Percentiles rank a stretch among this genome's conserved stretches.
phyloP scores from a whole-genome alignment of 768 basidiomycete genomes.

The Amanita subjunquillea region DNA sequence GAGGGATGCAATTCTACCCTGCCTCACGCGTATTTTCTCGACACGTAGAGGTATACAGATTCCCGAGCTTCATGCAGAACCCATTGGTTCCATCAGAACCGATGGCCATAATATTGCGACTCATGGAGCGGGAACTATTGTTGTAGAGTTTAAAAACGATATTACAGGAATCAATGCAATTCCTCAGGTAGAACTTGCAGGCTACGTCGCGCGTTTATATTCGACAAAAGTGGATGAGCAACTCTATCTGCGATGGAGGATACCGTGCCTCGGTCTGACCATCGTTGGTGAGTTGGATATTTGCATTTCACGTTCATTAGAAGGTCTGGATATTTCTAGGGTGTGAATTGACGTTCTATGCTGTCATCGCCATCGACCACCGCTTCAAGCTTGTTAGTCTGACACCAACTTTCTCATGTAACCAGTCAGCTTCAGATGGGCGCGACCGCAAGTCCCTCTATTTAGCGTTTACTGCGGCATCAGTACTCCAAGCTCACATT shows the following conservation, averaged over 20 bases:
- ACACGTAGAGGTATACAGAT: constrained; percentile 1
- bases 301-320: background rate
- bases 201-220: constrained; percentile 5
- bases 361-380: constrained; percentile 9
- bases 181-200: constrained; percentile 6
- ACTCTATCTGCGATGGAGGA: constrained; percentile 8
- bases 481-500: constrained; percentile 10
- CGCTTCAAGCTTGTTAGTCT: constrained; percentile 13
- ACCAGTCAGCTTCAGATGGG: constrained; percentile 10
- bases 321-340: constrained; percentile 5
- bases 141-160: constrained; percentile 7
- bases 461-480: constrained; percentile 12
- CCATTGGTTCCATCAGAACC: constrained; percentile 2
- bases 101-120: constrained; percentile 4
- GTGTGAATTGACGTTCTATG: constrained; percentile 11
- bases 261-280: constrained; percentile 10
- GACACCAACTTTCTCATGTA: constrained; percentile 13
- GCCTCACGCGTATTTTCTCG: constrained; percentile 5
- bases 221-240: background rate
- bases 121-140: constrained; percentile 1
- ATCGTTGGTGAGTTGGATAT: constrained; percentile 9
- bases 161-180: background rate
- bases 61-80: background rate
- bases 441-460: constrained; percentile 9
- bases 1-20: constrained; percentile 5